These are phyloP conservation scores for Salix purpurea DNA, from an alignment of 345 rosid genomes.

Conservation along the genomic window DNA sequence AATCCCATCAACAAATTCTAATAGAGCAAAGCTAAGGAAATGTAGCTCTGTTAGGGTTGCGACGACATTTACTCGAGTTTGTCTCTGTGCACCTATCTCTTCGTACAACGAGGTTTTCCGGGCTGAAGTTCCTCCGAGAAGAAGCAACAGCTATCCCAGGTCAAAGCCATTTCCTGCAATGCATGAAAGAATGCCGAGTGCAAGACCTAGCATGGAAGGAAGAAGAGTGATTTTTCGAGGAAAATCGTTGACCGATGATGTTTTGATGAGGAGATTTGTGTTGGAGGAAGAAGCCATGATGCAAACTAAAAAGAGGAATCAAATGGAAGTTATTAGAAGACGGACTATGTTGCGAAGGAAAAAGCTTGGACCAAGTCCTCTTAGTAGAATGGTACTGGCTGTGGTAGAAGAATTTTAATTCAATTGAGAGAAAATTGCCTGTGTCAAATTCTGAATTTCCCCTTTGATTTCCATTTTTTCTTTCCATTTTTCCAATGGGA, in stretches of 20 bases:
- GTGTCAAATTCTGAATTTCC: slow-evolving; percentile 2
- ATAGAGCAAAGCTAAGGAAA: slow-evolving; percentile 47
- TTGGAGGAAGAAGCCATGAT: slow-evolving; percentile 88
- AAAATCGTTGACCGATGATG: slow-evolving; percentile 80
- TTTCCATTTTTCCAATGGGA: background rate
- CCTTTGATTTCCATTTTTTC: background rate
- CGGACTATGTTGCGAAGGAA: slow-evolving; percentile 59
- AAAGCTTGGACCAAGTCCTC: slow-evolving; percentile 90
- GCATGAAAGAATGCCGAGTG: slow-evolving; percentile 21
- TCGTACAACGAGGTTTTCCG: slow-evolving; percentile 80
- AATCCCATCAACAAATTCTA: slow-evolving; percentile 8
- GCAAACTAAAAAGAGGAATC: slow-evolving; percentile 73
- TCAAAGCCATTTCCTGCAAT: slow-evolving; percentile 40
- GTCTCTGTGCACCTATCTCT: slow-evolving; percentile 84
- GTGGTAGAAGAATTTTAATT: slow-evolving; percentile 20
- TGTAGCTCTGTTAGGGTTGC: slow-evolving; percentile 76
- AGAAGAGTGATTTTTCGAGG: slow-evolving; percentile 73
- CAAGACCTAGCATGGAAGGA: slow-evolving; percentile 58
- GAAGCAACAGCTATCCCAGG: slow-evolving; percentile 86
- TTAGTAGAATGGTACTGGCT: slow-evolving; percentile 70
- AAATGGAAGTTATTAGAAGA: slow-evolving; percentile 77
- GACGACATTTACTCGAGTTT: slow-evolving; percentile 75
- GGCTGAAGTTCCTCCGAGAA: slow-evolving; percentile 69
- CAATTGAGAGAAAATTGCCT: background rate
- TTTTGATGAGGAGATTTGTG: slow-evolving; percentile 87